Base-by-base conservation (phyloP, 176 grass and related monocot species). In the Carex parvula region DNA sequence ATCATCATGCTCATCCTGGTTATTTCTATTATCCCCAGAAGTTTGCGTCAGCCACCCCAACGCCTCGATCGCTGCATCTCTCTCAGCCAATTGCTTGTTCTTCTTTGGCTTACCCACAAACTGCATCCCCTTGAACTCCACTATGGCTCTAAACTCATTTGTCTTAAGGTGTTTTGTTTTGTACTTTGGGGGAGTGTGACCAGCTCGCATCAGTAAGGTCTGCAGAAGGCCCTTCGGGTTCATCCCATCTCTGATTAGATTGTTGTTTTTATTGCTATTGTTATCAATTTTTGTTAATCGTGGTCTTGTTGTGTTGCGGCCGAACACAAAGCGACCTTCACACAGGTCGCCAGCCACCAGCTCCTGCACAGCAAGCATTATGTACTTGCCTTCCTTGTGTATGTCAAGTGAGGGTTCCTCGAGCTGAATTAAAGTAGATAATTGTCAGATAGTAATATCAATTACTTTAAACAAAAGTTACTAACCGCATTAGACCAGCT, bases 81-180 rank as follows among this genome's bases (percentile, higher is more conserved):
- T 92, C 80, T 98, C 95, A 0, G 95, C 95, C 0, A 93, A 79
- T 87, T 94, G 90, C 88, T 98, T 98, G 86, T 93, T 95, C 88
- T 85, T 90, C 89, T 95, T 98, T 2, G 95, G 92, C 63, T 98
- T 95, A 72, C 95, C 95, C 3, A 94, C 88, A 20, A 95, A 95
- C 74, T 98, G 95, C 95, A 95, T 98, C 42, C 92, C 92, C 82
- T 98, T 98, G 59, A 98, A 98, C 74, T 98, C 95, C 89, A 98
- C 95, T 62, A 95, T 86, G 21, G 92, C 91, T 60, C 92, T 87
- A 73, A 98, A 98, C 77, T 98, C 95, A 46, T 98, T 98, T 71
- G 95, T 98, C 71, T 98, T 95, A 30, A 98, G 86, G 83, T 95
- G 92, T 70, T 95, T 98, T 10, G 83, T 90, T 91, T 93, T 98